These are phyloP conservation scores for Hygrophorus russula DNA, from an alignment of 768 basidiomycete species.

Conservation along the genomic window DNA sequence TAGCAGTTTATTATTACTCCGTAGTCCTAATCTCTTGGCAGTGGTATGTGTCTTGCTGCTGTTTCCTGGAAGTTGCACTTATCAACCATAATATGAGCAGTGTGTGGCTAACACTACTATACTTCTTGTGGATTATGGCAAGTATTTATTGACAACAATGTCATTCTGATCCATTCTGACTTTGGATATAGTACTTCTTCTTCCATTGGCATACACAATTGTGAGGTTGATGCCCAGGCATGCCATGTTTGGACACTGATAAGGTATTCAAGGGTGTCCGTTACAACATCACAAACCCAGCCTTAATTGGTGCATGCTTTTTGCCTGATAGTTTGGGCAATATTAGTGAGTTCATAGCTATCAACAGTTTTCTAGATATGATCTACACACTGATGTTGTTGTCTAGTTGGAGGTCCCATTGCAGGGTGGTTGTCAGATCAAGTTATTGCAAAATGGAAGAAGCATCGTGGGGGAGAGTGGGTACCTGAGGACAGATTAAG, in stretches of 20 bases:
- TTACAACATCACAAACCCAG: constrained; percentile 47
- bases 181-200: constrained; percentile 29
- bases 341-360: constrained; percentile 27
- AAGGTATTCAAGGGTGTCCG: constrained; percentile 32
- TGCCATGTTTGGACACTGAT: not conserved
- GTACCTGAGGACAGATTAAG: constrained; percentile 61
- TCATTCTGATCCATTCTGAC: not conserved
- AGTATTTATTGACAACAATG: constrained; percentile 12
- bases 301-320: constrained; percentile 48
- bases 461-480: constrained; percentile 43
- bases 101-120: constrained; percentile 19
- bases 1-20: constrained; percentile 33
- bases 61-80: not conserved
- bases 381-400: not conserved
- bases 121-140: constrained; percentile 31
- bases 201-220: constrained; percentile 58
- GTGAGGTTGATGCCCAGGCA: constrained; percentile 24
- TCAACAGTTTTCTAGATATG: not conserved
- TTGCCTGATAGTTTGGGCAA: constrained; percentile 50
- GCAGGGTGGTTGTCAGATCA: constrained; percentile 50
- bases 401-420: constrained; percentile 46
- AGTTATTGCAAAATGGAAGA: constrained; percentile 35
- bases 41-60: constrained; percentile 28
- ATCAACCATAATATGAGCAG: constrained; percentile 10
- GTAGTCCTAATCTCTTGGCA: constrained; percentile 47